Percentiles rank a stretch among this genome's conserved stretches.
phyloP scores from a whole-genome alignment of 148 eudicot species.

The Nepenthes mirabilis region DNA sequence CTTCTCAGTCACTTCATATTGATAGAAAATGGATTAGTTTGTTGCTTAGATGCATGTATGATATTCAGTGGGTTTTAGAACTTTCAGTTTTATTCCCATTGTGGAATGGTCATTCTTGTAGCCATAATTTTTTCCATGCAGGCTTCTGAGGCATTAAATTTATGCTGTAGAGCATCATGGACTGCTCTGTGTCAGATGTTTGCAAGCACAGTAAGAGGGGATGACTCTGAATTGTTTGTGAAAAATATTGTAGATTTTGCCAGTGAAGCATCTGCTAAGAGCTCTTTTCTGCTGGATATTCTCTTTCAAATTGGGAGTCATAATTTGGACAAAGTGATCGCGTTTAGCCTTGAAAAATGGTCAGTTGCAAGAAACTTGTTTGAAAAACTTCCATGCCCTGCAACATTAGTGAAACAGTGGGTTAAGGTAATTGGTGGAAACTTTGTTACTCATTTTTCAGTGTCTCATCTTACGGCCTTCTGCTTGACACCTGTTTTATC shows the following conservation, averaged over 20 bases:
- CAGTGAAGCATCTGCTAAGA: constrained; percentile 49
- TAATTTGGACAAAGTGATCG: constrained; percentile 25
- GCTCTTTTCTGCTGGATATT: constrained; percentile 48
- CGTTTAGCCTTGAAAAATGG: constrained; percentile 56
- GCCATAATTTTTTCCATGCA: constrained; percentile 9
- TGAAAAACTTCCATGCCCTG: constrained; percentile 43
- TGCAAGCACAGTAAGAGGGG: constrained; percentile 20
- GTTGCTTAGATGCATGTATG: not conserved
- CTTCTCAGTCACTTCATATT: too few species aligned
- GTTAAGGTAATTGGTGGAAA: constrained; percentile 52
- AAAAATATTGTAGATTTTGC: constrained; percentile 31
- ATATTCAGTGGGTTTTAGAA: not conserved
- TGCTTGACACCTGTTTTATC: constrained; percentile 16
- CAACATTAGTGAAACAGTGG: constrained; percentile 59
- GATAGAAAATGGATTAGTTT: too few species aligned
- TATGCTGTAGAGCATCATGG: constrained; percentile 73
- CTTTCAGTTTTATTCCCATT: not conserved
- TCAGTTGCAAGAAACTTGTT: constrained; percentile 41
- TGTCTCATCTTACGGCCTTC: constrained; percentile 2
- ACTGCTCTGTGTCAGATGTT: constrained; percentile 36
- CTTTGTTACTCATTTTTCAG: constrained; percentile 4
- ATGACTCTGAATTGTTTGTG: constrained; percentile 28
- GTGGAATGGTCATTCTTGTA: not conserved
- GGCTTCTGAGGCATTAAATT: constrained; percentile 52
- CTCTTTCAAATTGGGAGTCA: constrained; percentile 27